Conservation (phyloP, 306 rosid species). For the Pterocarpus macrocarpus region DNA sequence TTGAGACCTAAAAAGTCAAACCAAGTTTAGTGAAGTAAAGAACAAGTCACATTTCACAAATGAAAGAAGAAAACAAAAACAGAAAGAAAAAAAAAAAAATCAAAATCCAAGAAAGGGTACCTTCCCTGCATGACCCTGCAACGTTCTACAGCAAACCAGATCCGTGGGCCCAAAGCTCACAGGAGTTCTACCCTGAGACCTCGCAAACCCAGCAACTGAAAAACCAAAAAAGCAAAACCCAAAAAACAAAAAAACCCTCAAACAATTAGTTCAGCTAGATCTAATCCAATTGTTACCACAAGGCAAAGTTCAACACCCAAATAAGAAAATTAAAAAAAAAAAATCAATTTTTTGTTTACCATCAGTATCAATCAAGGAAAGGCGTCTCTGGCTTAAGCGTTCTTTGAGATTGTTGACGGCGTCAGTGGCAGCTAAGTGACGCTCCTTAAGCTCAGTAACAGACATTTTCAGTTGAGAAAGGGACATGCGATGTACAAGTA, state of each 20-base stretch:
- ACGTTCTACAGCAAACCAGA: conserved; percentile 89
- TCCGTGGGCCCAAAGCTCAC: conserved; percentile 82
- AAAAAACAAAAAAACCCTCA: neutral
- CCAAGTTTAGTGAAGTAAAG: conserved; percentile 6
- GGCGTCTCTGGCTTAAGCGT: conserved; percentile 72
- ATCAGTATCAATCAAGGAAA: conserved; percentile 79
- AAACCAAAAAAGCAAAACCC: neutral
- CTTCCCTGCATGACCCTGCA: conserved; percentile 90
- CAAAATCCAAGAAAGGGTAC: conserved; percentile 35
- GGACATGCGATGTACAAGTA: neutral
- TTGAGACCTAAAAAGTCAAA: conserved; percentile 19
- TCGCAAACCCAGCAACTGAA: conserved; percentile 71
- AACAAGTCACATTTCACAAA: neutral
- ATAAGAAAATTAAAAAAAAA: neutral
- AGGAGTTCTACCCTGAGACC: conserved; percentile 72
- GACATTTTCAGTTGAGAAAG: conserved; percentile 60
- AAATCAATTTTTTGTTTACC: conserved; percentile 36
- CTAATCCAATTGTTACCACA: neutral
- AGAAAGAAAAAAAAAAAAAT: neutral
- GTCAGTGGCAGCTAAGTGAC: conserved; percentile 72
- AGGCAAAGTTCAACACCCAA: neutral
- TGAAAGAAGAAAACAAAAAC: neutral
- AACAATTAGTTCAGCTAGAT: conserved; percentile 53
- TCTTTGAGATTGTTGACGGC: conserved; percentile 77
- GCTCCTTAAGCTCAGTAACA: conserved; percentile 80